Conservation (phyloP, 352 stramenopile species). For the Globisporangium uncinulatum region DNA sequence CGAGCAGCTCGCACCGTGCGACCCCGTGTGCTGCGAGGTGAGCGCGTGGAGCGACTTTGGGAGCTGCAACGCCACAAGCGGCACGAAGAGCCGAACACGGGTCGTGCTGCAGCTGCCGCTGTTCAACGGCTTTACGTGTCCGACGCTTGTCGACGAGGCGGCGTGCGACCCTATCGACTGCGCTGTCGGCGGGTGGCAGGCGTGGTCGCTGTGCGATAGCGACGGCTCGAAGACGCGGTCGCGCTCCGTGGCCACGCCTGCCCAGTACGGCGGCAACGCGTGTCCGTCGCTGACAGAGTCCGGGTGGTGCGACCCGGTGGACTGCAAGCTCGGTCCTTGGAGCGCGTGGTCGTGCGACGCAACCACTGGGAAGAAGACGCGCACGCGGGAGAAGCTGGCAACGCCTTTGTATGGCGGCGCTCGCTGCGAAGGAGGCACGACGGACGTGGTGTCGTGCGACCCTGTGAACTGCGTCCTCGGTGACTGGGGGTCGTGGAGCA, state of each 20-base stretch:
- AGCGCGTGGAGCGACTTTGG: slow-evolving; percentile 34
- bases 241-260: slow-evolving; percentile 16
- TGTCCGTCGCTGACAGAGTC: slow-evolving; percentile 25
- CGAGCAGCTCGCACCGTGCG: slow-evolving; percentile 30
- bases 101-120: slow-evolving; percentile 24
- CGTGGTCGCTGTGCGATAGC: slow-evolving; percentile 26
- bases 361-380: slow-evolving; percentile 26
- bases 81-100: slow-evolving; percentile 30
- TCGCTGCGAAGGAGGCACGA: slow-evolving; percentile 23
- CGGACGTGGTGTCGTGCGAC: slow-evolving; percentile 29
- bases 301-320: slow-evolving; percentile 29
- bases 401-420: slow-evolving; percentile 31
- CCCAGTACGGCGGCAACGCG: slow-evolving; percentile 34
- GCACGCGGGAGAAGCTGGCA: slow-evolving; percentile 22
- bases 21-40: slow-evolving; percentile 48
- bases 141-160: slow-evolving; percentile 16
- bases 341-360: slow-evolving; percentile 30
- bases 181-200: slow-evolving; percentile 21
- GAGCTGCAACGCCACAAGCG: slow-evolving; percentile 23
- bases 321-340: slow-evolving; percentile 41
- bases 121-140: slow-evolving; percentile 30
- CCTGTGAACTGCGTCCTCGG: slow-evolving; percentile 46
- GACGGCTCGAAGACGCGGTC: slow-evolving; percentile 28
- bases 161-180: slow-evolving; percentile 38
- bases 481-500: slow-evolving; percentile 21